A percentile compares a stretch with the other conserved stretches of the same genome.
Evolutionary conservation across 2,329 filamentous ascomycete genomes (phyloP).

Genomic region (Pseudocercospora macadamiae): DNA sequence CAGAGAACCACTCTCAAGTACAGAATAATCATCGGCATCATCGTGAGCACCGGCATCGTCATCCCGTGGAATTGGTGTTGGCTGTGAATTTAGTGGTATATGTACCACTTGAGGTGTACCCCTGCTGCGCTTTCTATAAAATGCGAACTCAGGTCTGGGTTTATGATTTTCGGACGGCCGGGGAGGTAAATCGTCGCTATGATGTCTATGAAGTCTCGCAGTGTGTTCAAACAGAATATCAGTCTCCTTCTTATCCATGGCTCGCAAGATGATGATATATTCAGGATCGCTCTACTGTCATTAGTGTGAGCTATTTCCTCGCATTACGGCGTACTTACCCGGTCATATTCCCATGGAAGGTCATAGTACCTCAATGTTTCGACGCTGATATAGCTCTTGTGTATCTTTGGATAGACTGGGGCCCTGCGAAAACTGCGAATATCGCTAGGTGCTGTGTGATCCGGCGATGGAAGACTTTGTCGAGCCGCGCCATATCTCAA

Average conservation of each 20-base stretch:
- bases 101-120: too few relatives aligned
- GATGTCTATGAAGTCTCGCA: slow-evolving; percentile 46
- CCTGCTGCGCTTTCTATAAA: too few relatives aligned
- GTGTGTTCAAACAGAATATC: slow-evolving; percentile 56
- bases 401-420: slow-evolving; percentile 52
- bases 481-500: neutral
- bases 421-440: too few relatives aligned
- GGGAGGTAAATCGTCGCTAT: too few relatives aligned
- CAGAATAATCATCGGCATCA: too few relatives aligned
- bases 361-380: slow-evolving; percentile 54
- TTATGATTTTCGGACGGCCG: too few relatives aligned
- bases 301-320: slow-evolving; percentile 9
- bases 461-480: neutral
- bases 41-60: too few relatives aligned
- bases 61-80: too few relatives aligned
- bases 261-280: slow-evolving; percentile 54
- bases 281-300: slow-evolving; percentile 45
- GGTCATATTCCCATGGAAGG: slow-evolving; percentile 52
- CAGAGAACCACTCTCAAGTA: too few relatives aligned
- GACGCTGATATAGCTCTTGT: slow-evolving; percentile 48
- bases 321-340: slow-evolving; percentile 41
- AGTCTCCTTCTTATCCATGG: slow-evolving; percentile 52
- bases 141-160: too few relatives aligned
- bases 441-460: slow-evolving; percentile 13
- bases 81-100: too few relatives aligned